Evolutionary conservation across 192 early-diverging fungal species (phyloP).

Genomic region (Linnemannia elongata): DNA sequence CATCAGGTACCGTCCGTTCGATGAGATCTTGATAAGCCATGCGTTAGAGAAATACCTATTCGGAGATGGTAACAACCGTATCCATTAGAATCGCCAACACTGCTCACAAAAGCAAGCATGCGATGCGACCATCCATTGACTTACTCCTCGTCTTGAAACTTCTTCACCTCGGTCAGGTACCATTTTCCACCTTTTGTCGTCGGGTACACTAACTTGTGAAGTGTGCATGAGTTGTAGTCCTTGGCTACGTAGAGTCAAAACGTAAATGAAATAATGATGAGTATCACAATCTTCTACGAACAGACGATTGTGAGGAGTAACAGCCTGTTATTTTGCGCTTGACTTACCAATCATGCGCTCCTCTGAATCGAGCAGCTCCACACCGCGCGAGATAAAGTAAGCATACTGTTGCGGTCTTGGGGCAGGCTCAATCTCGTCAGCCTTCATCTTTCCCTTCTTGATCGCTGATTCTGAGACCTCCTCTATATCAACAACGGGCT

Average conservation of each 20-base stretch:
- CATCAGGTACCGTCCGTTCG: conserved; percentile 89
- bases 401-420: conserved; percentile 64
- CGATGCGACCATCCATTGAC: not conserved
- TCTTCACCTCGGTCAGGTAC: conserved; percentile 80
- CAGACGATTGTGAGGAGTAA: not conserved
- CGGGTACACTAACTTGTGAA: conserved; percentile 92
- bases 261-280: not conserved
- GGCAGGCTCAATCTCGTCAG: conserved; percentile 4
- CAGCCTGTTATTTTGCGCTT: not conserved
- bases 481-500: conserved; percentile 35
- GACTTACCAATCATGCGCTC: conserved; percentile 78
- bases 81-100: not conserved
- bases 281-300: not conserved
- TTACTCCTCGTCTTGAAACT: conserved; percentile 86
- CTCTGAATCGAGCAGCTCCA: conserved; percentile 89
- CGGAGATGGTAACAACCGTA: not conserved
- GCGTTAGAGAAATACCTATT: conserved; percentile 89
- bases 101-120: not conserved
- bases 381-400: conserved; percentile 90
- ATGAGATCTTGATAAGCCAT: conserved; percentile 92
- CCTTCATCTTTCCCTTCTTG: conserved; percentile 51
- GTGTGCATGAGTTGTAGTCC: conserved; percentile 87
- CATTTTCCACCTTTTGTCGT: conserved; percentile 76
- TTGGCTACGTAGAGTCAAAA: conserved; percentile 63
- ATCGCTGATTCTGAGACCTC: conserved; percentile 39